Base-by-base conservation (phyloP, 2,329 filamentous ascomycete species). In the Phaeoacremonium minimum region DNA sequence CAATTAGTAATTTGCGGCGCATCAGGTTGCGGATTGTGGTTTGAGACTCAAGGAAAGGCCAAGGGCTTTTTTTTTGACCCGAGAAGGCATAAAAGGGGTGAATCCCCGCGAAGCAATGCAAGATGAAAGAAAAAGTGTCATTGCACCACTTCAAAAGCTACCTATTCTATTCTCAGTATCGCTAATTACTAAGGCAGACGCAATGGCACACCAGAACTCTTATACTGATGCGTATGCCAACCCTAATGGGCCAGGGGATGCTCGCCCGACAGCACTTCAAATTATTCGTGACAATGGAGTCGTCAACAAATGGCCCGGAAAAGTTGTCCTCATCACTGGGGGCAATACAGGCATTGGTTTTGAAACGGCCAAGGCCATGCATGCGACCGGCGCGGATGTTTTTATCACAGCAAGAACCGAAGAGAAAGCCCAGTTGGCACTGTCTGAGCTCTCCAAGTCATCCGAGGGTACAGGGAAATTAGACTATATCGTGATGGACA, bases 271-370 rank as follows among this genome's bases (percentile, higher is more conserved):
- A 5, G 57, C 57, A 9, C 32, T 55, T 15, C 48, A 58, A 34
- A 55, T 61, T 20, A 43, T 61, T 31, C 31, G 50, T 19, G 56
- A 61, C 35, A 38, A 44, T 18, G 37, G 60, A 12, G 22, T 35
- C 8, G 38, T 49, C 6, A 55, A 54, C 33, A 60, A 52, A 29
- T 49, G 53, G 15, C 15, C 18, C 15, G 55, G 49, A 34, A 61
- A 61, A 41, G 57, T 59, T 14, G 46, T 60, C 16, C 40, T 67
- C n/a, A 55, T 69, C 36, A 67, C 64, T 2, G 65, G 65, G 6
- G 43, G 44, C 6, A 55, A 54, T 4, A 50, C 57, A 12, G 64
- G 64, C 1, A 49, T 68, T 15, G 64, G 64, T 12, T 44, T 59
- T 20, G 61, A 66, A 38, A 64, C 62, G 7, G 61, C 52, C 6